Percentiles rank a stretch among this genome's conserved stretches.
These are phyloP conservation scores for Jacaranda copaia DNA, from an alignment of 257 asterid species.

Conservation along the genomic window DNA sequence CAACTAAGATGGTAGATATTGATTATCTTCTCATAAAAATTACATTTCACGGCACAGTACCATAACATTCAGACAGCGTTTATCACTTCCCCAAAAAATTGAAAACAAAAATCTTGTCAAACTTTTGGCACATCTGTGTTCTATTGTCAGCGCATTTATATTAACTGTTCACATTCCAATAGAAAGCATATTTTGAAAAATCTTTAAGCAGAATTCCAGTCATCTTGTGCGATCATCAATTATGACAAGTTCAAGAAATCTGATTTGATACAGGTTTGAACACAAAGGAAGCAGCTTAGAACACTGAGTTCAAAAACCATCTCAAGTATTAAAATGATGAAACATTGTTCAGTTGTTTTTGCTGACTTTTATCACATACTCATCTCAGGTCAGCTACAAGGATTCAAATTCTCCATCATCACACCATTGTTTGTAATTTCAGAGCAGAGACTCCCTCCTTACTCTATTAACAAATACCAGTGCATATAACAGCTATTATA, in stretches of 20 bases:
- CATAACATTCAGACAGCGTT: not conserved
- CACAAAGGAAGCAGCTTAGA: not conserved
- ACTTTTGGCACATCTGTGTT: not conserved
- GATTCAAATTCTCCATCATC: no score
- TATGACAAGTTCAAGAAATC: not conserved
- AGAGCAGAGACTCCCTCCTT: no score
- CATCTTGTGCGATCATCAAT: not conserved
- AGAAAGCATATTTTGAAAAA: constrained; percentile 3
- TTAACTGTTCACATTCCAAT: not conserved
- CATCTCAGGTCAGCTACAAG: no score
- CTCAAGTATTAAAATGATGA: no score
- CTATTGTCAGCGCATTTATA: not conserved
- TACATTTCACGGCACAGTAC: not conserved
- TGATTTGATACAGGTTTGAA: not conserved
- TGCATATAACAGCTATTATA: no score
- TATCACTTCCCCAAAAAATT: not conserved
- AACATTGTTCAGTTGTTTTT: no score
- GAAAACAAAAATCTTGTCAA: constrained; percentile 14
- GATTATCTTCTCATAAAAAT: constrained; percentile 6
- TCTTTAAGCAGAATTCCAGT: not conserved
- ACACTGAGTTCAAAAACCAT: not conserved
- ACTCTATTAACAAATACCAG: no score
- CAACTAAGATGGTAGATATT: not conserved
- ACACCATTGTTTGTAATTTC: no score
- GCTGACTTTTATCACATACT: no score